Evolutionary conservation across 768 basidiomycete genomes (phyloP), one percentile per base, ranked within the genome.

Genomic region (Tulasnella sp.): DNA sequence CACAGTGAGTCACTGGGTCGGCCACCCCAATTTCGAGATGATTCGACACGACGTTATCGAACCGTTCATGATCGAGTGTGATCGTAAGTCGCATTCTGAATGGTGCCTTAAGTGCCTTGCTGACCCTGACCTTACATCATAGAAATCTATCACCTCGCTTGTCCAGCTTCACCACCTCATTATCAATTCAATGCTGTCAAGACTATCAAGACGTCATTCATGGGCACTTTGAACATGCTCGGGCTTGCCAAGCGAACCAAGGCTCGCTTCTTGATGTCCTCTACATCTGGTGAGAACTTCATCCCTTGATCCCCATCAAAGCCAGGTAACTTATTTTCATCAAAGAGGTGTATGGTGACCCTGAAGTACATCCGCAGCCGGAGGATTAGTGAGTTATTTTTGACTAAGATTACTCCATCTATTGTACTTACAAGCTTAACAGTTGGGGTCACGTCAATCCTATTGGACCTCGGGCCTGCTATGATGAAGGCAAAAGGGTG

Each of bases 391-490:
- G 61, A 68, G 84, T 46, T 25, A 22, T 16, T 25, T 33, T 16
- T n/a, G 3, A 7, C 27, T 3, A 31, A 41, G 10, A 19, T 43
- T 44, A 49, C 43, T 16, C 16, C 41, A 37, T 31, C 58, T 57
- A 6, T 61, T 53, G 58, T 54, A 19, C 41, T 5, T 27, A 15
- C 19, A n/a, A n/a, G n/a, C 1, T 32, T 31, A 9, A 48, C 51
- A 90, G 88, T 66, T 95, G 91, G 91, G 92, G 91, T 41, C 82
- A 98, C 66, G 95, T 99, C 62, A 99, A 99, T 72, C 91, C 91
- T 37, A 95, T 92, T 59, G 95, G 95, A 20, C 87, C 88, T 54
- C 86, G 95, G 56, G 92, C 93, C n/a, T 99, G 95, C 67, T 99
- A 99, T 63, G 95, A 99, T 62, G 95, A 99, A 68, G 95, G 95